These are phyloP conservation scores for Cercospora sp. DNA, from an alignment of 2,329 filamentous ascomycete genomes.

Conservation along the genomic window DNA sequence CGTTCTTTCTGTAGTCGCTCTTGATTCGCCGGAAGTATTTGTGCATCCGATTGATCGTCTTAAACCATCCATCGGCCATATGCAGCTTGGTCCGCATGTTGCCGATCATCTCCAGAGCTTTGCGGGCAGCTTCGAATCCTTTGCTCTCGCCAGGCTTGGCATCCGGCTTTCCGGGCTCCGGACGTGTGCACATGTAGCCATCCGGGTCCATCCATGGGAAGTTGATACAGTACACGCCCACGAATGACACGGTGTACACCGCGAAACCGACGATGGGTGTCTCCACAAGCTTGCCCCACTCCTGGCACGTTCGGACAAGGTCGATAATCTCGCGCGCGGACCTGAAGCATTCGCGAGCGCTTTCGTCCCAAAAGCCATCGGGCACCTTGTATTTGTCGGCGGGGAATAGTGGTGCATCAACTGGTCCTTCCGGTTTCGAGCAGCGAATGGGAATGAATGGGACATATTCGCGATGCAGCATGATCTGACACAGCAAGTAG, in stretches of 20 bases:
- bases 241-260: conserved; percentile 66
- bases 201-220: conserved; percentile 69
- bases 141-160: conserved; percentile 29
- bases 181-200: conserved; percentile 50
- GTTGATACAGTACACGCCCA: conserved; percentile 63
- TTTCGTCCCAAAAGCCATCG: conserved; percentile 61
- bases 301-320: conserved; percentile 62
- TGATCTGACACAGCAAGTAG: conserved; percentile 64
- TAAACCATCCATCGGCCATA: conserved; percentile 59
- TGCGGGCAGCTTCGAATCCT: conserved; percentile 48
- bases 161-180: conserved; percentile 15
- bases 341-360: conserved; percentile 62
- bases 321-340: conserved; percentile 65
- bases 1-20: conserved; percentile 48
- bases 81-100: conserved; percentile 55
- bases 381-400: conserved; percentile 51
- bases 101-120: conserved; percentile 53
- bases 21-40: conserved; percentile 55
- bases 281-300: conserved; percentile 62
- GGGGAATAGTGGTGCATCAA: conserved; percentile 60
- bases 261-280: conserved; percentile 68
- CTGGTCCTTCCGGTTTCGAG: conserved; percentile 55
- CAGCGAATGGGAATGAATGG: conserved; percentile 62
- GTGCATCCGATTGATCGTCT: conserved; percentile 56
- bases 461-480: conserved; percentile 68